phyloP scores from a whole-genome alignment of 2,329 filamentous ascomycete genomes.

The Fusarium sarcochroum region DNA sequence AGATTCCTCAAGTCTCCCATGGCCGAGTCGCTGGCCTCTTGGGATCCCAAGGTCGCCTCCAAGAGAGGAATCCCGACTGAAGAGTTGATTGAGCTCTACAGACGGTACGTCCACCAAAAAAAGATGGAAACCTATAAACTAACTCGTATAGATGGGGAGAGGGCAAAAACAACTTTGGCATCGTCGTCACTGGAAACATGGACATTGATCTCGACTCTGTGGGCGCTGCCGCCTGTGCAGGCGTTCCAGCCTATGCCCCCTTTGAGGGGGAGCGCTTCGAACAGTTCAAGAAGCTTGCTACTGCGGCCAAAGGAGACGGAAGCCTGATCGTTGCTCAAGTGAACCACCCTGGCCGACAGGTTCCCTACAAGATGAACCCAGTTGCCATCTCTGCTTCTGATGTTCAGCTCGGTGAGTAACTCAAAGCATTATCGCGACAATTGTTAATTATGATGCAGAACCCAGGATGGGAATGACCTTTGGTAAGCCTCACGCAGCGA shows the following conservation, averaged over 20 bases:
- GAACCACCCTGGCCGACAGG: slow-evolving; percentile 62
- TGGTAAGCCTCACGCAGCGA: slow-evolving; percentile 67
- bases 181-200: slow-evolving; percentile 74
- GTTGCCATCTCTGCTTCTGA: slow-evolving; percentile 60
- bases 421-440: not conserved
- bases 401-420: slow-evolving; percentile 50
- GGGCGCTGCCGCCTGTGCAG: slow-evolving; percentile 67
- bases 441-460: slow-evolving; percentile 4
- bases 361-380: slow-evolving; percentile 47
- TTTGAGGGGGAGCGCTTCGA: slow-evolving; percentile 73
- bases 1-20: slow-evolving; percentile 77
- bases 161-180: slow-evolving; percentile 70
- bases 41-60: slow-evolving; percentile 66
- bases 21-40: slow-evolving; percentile 74
- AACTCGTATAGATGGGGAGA: slow-evolving; percentile 33
- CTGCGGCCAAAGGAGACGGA: slow-evolving; percentile 69
- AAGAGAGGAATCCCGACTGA: slow-evolving; percentile 61
- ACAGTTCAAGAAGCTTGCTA: slow-evolving; percentile 69
- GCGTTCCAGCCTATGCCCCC: slow-evolving; percentile 67
- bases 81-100: slow-evolving; percentile 68
- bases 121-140: not conserved
- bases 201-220: slow-evolving; percentile 74
- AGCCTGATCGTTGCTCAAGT: slow-evolving; percentile 74
- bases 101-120: slow-evolving; percentile 60
- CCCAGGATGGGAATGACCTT: slow-evolving; percentile 51